Conservation (phyloP, 2,329 filamentous ascomycete species). For the Penicillium sclerotiorum region DNA sequence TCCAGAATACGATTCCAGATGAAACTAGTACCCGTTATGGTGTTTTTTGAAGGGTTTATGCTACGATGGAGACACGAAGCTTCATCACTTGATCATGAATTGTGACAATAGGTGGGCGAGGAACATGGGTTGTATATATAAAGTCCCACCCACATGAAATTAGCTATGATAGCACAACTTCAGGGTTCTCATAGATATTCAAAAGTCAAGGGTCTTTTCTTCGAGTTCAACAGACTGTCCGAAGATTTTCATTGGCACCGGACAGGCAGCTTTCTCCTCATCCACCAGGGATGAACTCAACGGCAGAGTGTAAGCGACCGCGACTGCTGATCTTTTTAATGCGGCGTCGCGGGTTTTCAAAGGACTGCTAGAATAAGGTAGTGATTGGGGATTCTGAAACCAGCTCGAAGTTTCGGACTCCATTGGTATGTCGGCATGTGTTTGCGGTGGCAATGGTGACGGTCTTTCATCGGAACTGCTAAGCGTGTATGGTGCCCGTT, state of each 20-base stretch:
- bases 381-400: constrained; percentile 15
- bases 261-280: neutral
- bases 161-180: neutral
- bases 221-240: constrained; percentile 14
- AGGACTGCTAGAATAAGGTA: neutral
- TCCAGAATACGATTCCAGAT: no score
- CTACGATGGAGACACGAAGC: neutral
- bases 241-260: constrained; percentile 14
- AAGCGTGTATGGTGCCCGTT: neutral
- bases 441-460: constrained; percentile 3
- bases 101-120: neutral
- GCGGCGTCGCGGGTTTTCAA: neutral
- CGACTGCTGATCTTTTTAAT: neutral
- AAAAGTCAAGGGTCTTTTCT: no score
- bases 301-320: neutral
- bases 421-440: constrained; percentile 2
- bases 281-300: neutral
- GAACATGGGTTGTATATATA: neutral
- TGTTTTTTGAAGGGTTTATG: neutral
- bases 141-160: neutral
- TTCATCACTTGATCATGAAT: neutral
- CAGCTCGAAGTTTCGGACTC: constrained; percentile 12
- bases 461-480: constrained; percentile 4
- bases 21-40: no score
- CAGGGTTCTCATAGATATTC: neutral